A percentile compares a stretch with the other conserved stretches of the same genome.
phyloP scores from a whole-genome alignment of 2,329 filamentous ascomycete species.

The Sordariomycetes sp. region DNA sequence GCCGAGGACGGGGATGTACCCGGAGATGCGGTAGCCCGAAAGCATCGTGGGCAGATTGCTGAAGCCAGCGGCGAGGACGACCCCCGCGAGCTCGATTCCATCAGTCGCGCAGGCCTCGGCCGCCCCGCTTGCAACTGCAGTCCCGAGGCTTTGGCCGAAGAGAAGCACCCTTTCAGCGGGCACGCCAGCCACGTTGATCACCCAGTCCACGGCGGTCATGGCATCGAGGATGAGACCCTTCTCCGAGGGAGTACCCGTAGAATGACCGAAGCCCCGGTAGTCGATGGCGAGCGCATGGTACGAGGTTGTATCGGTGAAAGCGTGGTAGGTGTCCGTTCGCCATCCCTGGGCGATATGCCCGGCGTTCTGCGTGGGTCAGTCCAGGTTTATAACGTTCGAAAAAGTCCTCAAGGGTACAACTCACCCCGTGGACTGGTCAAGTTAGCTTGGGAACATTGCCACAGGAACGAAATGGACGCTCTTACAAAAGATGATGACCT shows the following conservation, averaged over 20 bases:
- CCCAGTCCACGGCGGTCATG: slow-evolving; percentile 58
- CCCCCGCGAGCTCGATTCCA: slow-evolving; percentile 59
- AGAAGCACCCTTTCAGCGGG: slow-evolving; percentile 62
- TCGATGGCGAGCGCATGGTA: slow-evolving; percentile 82
- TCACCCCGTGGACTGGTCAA: slow-evolving; percentile 46
- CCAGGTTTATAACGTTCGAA: background rate
- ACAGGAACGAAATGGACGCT: background rate
- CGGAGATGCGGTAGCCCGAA: slow-evolving; percentile 65
- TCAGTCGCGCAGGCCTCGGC: slow-evolving; percentile 53
- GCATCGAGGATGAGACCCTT: slow-evolving; percentile 70
- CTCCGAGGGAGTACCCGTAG: slow-evolving; percentile 70
- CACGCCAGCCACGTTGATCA: slow-evolving; percentile 49
- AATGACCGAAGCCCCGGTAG: slow-evolving; percentile 79
- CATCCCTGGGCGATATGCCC: slow-evolving; percentile 71
- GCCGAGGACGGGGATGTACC: slow-evolving; percentile 64
- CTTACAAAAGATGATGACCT: slow-evolving; percentile 42
- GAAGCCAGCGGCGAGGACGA: slow-evolving; percentile 72
- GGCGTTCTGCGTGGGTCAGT: slow-evolving; percentile 48
- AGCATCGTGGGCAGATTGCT: slow-evolving; percentile 61
- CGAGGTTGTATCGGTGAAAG: slow-evolving; percentile 56
- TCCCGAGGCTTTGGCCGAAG: slow-evolving; percentile 79
- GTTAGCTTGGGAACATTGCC: background rate
- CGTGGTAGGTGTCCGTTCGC: slow-evolving; percentile 65
- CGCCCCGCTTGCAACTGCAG: slow-evolving; percentile 65
- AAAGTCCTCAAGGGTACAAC: slow-evolving; percentile 11